Evolutionary conservation across 1,284 basidiomycete genomes (phyloP), one percentile per base, ranked within the genome.

Genomic region (Ganoderma sinense): DNA sequence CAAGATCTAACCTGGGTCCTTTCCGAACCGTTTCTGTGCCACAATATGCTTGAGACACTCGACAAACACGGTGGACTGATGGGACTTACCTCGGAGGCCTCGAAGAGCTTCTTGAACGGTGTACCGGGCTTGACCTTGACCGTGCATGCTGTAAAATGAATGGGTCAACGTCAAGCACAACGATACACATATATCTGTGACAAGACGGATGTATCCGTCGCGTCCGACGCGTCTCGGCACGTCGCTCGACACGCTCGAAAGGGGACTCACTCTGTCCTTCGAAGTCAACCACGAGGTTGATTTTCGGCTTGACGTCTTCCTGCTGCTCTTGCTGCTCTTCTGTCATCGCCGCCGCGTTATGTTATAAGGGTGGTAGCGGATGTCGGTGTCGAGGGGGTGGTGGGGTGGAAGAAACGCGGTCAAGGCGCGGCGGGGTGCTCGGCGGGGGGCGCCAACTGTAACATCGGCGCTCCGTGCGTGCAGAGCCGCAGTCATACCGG

Each of bases 241-340:
- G 62, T 48, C 36, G 51, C 18, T 23, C 55, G 61, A 56, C 72
- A 62, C 60, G 64, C 58, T 53, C 13, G 4, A n/a, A 29, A 43
- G 58, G 29, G 33, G 10, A 80, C 84, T 69, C 39, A 85, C 83
- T 77, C 69, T 82, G 80, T 11, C 85, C 87, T 67, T 90, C 88
- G 70, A 84, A 87, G 36, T 79, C 78, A 71, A 92, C 82, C 64
- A 81, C 80, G 36, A 92, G 78, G 76, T 87, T 90, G 59, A 92
- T 81, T 73, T 92, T 92, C 13, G 91, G 90, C 77, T 92, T 92
- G 40, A 89, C 85, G 68, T 92, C 90, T 75, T 89, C 88, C 33
- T 80, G 78, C 71, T 75, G 74, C 33, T 71, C 72, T 23, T 63
- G 78, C 71, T 88, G 88, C 77, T 74, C 75, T 51, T 70, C 72